These are phyloP conservation scores for Eucalyptus polybractea DNA, from an alignment of 345 rosid genomes.

Conservation along the genomic window DNA sequence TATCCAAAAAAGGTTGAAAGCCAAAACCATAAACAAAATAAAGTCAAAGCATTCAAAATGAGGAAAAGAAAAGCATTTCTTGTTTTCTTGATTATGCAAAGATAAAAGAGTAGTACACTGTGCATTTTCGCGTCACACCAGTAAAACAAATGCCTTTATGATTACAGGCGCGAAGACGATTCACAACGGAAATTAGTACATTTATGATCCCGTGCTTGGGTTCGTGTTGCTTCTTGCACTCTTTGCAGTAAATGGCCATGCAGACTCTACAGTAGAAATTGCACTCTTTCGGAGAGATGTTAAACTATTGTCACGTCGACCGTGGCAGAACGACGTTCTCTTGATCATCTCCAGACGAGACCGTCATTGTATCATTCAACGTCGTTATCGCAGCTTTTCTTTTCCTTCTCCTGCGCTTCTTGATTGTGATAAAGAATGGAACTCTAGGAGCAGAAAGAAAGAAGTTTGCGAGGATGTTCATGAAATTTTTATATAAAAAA, in stretches of 20 bases:
- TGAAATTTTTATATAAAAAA: background rate
- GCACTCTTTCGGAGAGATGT: background rate
- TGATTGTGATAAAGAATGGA: background rate
- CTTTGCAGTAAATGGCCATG: background rate
- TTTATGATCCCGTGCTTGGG: background rate
- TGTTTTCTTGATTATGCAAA: no score
- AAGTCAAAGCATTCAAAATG: no score
- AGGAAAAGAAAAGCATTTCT: no score
- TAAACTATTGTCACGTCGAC: background rate
- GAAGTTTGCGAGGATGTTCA: no score
- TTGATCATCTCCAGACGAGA: background rate
- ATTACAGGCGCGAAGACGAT: no score
- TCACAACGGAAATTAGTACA: background rate
- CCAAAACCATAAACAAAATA: background rate
- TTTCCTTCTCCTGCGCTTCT: no score
- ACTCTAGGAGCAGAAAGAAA: background rate
- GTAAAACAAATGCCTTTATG: no score
- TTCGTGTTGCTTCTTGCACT: background rate
- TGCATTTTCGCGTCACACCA: no score
- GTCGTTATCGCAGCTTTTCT: no score
- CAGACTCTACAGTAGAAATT: background rate
- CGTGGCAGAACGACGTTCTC: background rate
- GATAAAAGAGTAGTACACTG: no score
- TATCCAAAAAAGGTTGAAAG: background rate
- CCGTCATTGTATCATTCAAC: background rate